Evolutionary conservation across 176 grass and related monocot species (phyloP).

Genomic region (Carex pumila): DNA sequence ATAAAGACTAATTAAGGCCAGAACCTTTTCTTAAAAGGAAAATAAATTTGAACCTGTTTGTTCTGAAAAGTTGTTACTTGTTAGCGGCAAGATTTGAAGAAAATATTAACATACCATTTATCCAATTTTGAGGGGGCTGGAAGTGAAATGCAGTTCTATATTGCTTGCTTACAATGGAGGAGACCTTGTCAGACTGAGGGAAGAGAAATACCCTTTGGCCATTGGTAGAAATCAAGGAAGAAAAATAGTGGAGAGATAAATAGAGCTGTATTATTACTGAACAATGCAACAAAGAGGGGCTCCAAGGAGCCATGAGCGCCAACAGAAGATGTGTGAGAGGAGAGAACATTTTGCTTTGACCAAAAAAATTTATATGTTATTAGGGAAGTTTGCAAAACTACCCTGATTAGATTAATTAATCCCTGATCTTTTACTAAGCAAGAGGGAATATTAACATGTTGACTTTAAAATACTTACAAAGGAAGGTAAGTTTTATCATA

Average conservation of each 20-base stretch:
- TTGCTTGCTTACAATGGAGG: slow-evolving; percentile 44
- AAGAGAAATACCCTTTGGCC: slow-evolving; percentile 52
- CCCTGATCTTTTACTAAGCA: neutral
- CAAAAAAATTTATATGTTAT: neutral
- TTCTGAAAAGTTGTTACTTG: neutral
- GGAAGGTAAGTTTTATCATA: too few relatives aligned
- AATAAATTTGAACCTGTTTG: neutral
- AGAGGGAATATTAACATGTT: neutral
- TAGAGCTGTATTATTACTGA: slow-evolving; percentile 27
- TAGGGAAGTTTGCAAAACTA: neutral
- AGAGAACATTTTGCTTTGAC: slow-evolving; percentile 24
- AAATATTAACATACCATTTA: slow-evolving; percentile 47
- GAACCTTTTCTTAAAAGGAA: neutral
- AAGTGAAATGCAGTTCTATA: slow-evolving; percentile 72
- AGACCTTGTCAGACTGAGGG: slow-evolving; percentile 42
- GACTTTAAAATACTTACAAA: neutral
- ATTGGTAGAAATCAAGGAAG: slow-evolving; percentile 23
- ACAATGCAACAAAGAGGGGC: slow-evolving; percentile 22
- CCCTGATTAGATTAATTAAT: slow-evolving; percentile 3
- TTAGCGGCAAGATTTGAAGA: neutral
- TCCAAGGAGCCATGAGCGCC: slow-evolving; percentile 17
- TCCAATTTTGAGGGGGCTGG: slow-evolving; percentile 69
- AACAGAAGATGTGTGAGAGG: slow-evolving; percentile 3
- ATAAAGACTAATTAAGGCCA: neutral
- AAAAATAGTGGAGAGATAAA: slow-evolving; percentile 9